Evolutionary conservation across 2,329 filamentous ascomycete genomes (phyloP).

Genomic region (Exophiala spinifera): DNA sequence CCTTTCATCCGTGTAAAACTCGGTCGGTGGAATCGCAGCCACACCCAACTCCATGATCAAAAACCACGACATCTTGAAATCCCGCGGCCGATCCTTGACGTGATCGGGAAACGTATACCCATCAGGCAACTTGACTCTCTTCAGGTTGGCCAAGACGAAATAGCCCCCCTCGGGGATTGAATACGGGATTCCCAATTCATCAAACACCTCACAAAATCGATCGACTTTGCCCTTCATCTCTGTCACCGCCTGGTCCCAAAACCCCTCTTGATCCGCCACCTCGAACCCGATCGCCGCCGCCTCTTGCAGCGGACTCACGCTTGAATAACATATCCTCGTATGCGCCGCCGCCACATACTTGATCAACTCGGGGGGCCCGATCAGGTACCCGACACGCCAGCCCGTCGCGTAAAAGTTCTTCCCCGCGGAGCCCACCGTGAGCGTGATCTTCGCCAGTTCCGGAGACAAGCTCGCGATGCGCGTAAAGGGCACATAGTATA

Average conservation of each 20-base stretch:
- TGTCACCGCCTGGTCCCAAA: constrained; percentile 78
- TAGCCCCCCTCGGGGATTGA: constrained; percentile 95
- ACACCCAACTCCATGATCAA: constrained; percentile 94
- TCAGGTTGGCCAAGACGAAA: constrained; percentile 93
- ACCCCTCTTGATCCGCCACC: constrained; percentile 75
- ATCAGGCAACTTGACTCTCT: constrained; percentile 76
- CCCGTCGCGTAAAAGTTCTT: constrained; percentile 99
- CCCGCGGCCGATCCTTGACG: constrained; percentile 78
- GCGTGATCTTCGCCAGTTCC: constrained; percentile 79
- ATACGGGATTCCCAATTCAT: constrained; percentile 74
- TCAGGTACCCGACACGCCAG: constrained; percentile 94
- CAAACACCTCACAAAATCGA: constrained; percentile 77
- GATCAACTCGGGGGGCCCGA: constrained; percentile 83
- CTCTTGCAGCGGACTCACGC: constrained; percentile 89
- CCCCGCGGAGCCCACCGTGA: constrained; percentile 92
- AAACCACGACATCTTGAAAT: constrained; percentile 96
- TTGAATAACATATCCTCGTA: constrained; percentile 93
- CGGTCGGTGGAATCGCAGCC: constrained; percentile 91
- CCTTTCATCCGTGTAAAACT: constrained; percentile 89
- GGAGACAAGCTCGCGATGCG: constrained; percentile 86
- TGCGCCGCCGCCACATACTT: constrained; percentile 90
- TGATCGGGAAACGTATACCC: constrained; percentile 87
- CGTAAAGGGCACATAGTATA: constrained; percentile 94
- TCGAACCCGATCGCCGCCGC: constrained; percentile 93
- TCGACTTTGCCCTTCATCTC: constrained; percentile 91